Evolutionary conservation across 2,329 filamentous ascomycete genomes (phyloP).

Genomic region (Lomentospora prolificans): DNA sequence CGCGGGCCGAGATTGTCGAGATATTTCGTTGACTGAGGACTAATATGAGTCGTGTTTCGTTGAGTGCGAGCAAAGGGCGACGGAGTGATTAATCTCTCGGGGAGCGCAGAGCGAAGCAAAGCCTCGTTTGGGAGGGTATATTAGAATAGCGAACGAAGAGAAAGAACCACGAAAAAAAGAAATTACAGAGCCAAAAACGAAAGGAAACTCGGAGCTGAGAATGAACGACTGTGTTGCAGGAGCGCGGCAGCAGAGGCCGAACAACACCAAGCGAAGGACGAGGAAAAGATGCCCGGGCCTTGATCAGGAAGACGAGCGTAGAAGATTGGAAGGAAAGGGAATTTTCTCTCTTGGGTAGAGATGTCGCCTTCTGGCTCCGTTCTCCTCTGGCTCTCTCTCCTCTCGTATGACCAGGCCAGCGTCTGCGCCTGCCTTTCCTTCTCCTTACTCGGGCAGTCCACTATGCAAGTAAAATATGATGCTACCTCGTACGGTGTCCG

Average conservation of each 20-base stretch:
- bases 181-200: neutral
- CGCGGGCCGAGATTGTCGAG: too few species aligned
- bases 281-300: neutral
- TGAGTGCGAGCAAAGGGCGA: neutral
- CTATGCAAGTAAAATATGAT: conserved; percentile 1
- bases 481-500: neutral
- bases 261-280: neutral
- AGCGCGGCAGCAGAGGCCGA: neutral
- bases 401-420: neutral
- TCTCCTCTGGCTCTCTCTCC: neutral
- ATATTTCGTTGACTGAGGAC: neutral
- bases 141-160: neutral
- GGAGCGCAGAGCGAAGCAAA: neutral
- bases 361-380: neutral
- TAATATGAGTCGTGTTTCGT: neutral
- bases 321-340: neutral
- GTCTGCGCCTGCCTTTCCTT: neutral
- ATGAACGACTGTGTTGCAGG: neutral
- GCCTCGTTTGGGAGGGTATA: neutral
- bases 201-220: neutral
- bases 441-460: neutral
- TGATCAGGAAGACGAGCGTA: neutral
- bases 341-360: neutral
- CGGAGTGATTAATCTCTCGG: neutral
- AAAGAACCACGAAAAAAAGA: neutral